phyloP scores from a whole-genome alignment of 2,329 filamentous ascomycete species.

The Plenodomus lindquistii region DNA sequence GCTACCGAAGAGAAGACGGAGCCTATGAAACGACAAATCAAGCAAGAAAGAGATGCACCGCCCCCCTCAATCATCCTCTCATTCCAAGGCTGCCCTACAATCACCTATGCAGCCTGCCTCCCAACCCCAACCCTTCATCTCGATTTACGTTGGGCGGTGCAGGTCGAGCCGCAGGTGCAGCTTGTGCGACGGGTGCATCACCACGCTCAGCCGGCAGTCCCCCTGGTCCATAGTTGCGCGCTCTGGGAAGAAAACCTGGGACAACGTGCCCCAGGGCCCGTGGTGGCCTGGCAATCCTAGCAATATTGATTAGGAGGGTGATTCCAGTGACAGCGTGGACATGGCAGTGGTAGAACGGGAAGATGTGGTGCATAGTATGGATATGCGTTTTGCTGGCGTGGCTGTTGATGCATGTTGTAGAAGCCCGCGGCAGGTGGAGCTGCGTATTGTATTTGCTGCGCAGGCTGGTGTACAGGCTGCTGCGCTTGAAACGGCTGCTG shows the following conservation, averaged over 20 bases:
- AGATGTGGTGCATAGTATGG: slow-evolving; percentile 1
- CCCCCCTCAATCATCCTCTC: too few species aligned
- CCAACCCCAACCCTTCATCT: too few species aligned
- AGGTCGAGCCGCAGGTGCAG: too few species aligned
- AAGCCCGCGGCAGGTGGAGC: neutral
- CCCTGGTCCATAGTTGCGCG: too few species aligned
- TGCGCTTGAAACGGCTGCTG: slow-evolving; percentile 1
- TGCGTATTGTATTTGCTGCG: neutral
- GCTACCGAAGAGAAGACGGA: too few species aligned
- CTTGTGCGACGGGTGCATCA: too few species aligned
- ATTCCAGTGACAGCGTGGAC: slow-evolving; percentile 8
- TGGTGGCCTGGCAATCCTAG: slow-evolving; percentile 2
- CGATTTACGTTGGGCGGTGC: too few species aligned
- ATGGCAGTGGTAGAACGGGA: slow-evolving; percentile 3
- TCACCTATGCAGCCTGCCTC: too few species aligned
- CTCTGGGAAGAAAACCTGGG: neutral
- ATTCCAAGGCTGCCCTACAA: too few species aligned
- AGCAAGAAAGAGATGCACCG: too few species aligned
- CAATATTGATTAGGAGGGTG: slow-evolving; percentile 13
- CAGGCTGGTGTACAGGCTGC: slow-evolving; percentile 1
- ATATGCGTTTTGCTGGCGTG: slow-evolving; percentile 6
- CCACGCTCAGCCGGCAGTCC: too few species aligned
- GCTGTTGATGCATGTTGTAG: slow-evolving; percentile 1
- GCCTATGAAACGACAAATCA: too few species aligned
- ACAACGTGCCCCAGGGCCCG: neutral